A percentile compares a stretch with the other conserved stretches of the same genome.
Conservation (phyloP, 129 eudicot species). For the Pittosporum tobira region DNA sequence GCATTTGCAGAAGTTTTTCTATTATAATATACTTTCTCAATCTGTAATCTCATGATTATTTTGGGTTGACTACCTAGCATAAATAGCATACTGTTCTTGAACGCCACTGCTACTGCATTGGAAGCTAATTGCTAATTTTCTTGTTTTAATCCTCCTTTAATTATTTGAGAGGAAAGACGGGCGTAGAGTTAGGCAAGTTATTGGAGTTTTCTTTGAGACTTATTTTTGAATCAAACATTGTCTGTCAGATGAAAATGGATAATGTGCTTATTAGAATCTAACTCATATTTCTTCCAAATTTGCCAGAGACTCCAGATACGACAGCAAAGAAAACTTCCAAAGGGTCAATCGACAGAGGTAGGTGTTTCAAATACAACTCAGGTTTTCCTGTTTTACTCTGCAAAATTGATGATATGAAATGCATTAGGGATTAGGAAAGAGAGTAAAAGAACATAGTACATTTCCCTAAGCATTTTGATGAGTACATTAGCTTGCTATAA, state of each 20-base stretch:
- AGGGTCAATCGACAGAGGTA: slow-evolving; percentile 65
- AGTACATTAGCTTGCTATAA: background rate
- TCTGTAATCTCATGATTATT: background rate
- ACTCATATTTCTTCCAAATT: background rate
- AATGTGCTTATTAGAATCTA: background rate
- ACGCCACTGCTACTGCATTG: no score
- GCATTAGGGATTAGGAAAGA: background rate
- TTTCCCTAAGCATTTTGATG: background rate
- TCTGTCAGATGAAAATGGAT: background rate
- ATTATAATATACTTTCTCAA: no score
- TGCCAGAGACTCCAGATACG: slow-evolving; percentile 40
- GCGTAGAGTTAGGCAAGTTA: background rate
- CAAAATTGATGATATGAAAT: background rate
- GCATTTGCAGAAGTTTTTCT: background rate
- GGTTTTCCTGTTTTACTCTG: background rate
- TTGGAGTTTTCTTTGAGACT: no score
- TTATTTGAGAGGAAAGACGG: background rate
- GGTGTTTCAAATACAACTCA: background rate
- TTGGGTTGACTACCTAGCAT: background rate
- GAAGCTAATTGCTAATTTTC: no score
- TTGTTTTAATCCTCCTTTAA: no score
- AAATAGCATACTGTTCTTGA: background rate
- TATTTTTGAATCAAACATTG: background rate
- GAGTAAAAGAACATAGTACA: background rate
- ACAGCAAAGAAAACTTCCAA: slow-evolving; percentile 39